Evolutionary conservation across 2,329 filamentous ascomycete species (phyloP), one percentile per base, ranked within the genome.

Genomic region (Amesomyces nigricolor): DNA sequence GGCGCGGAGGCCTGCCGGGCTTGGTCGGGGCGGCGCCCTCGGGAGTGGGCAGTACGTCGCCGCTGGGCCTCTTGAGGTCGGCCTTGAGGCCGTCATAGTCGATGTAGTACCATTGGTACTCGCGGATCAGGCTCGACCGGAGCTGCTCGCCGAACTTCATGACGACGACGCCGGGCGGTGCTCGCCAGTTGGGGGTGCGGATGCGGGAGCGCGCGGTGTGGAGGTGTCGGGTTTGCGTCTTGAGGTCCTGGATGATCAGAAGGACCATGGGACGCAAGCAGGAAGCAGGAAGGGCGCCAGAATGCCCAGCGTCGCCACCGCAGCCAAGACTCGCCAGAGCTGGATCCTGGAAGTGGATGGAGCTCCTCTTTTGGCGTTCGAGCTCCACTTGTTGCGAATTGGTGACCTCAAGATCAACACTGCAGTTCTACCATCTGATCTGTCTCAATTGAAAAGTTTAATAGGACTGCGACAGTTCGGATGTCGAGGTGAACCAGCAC

Each of bases 91-190:
- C 89, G 71, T 96, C 91, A 75, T 99, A 99, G 74, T 90, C 88
- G 74, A 99, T 96, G 76, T 99, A 99, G 78, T 96, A 90, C 86
- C 91, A 96, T 72, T 91, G 86, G 76, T 95, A 99, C 75, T 97
- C 91, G 78, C 89, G 91, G 73, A 97, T 95, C 68, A 96, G 82
- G 70, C 91, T 96, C 67, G 90, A 92, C 62, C 90, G 90, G 67
- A 99, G 85, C 80, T 99, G 91, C 74, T 96, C 89, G 71, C 94
- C 94, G 79, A 97, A 99, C 80, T 86, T 86, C 83, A 86, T 86
- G 75, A 81, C 75, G 73, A 83, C 69, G 61, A 77, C 70, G 58
- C 80, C 79, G 44, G 78, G 80, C 35, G 69, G 68, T 61, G 75
- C 70, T 61, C 65, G 70, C 65, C 69, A 71, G 48, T 58, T 57